Evolutionary conservation across 2,329 filamentous ascomycete genomes (phyloP).

Genomic region (Fusarium nurragi): DNA sequence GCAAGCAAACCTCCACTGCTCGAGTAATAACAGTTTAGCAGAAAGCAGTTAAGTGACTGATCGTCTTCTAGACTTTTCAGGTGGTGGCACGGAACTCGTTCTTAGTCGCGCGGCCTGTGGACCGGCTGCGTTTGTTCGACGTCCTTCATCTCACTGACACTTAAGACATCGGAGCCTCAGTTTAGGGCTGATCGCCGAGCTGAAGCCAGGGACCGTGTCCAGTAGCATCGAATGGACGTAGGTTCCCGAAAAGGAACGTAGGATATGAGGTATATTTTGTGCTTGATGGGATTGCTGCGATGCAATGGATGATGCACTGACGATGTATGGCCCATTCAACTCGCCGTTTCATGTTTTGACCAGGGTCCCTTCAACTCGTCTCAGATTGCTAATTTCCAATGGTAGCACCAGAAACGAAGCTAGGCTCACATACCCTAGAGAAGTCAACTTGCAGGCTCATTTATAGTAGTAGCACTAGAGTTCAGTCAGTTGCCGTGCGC

Average conservation of each 20-base stretch:
- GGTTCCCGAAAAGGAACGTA: constrained; percentile 13
- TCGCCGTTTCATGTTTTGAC: constrained; percentile 38
- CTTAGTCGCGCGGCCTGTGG: constrained; percentile 14
- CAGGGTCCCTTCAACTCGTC: constrained; percentile 33
- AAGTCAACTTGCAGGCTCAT: background rate
- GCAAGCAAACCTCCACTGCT: constrained; percentile 12
- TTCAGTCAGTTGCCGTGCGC: too few species aligned
- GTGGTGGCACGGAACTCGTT: constrained; percentile 10
- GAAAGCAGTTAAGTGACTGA: constrained; percentile 9
- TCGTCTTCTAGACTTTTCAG: constrained; percentile 34
- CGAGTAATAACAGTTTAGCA: background rate
- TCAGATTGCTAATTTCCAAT: constrained; percentile 44
- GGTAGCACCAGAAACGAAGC: constrained; percentile 11
- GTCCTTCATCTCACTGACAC: constrained; percentile 31
- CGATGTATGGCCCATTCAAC: constrained; percentile 20
- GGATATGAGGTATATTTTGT: background rate
- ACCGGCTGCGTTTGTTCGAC: constrained; percentile 1
- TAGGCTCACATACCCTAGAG: constrained; percentile 18
- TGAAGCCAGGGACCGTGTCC: constrained; percentile 4
- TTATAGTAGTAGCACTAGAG: too few species aligned
- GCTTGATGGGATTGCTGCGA: constrained; percentile 3
- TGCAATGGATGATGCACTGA: background rate
- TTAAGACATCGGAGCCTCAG: constrained; percentile 2
- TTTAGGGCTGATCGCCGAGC: constrained; percentile 28
- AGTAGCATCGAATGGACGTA: background rate